Evolutionary conservation across 225 moss, liverwort and hornwort species (phyloP).

Genomic region (Straminergon stramineum): DNA sequence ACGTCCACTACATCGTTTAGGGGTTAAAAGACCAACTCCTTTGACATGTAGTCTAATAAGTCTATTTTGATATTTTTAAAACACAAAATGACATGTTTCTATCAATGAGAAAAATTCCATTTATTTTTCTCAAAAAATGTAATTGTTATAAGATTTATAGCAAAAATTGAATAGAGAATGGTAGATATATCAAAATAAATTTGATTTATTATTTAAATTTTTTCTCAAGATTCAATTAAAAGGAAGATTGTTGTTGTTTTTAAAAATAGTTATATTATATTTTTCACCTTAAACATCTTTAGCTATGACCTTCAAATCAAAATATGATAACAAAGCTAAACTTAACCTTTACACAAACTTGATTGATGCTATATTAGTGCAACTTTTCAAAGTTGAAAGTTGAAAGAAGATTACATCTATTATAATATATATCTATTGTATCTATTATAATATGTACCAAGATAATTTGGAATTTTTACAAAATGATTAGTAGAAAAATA

Average conservation of each 20-base stretch:
- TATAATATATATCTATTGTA: too few relatives aligned
- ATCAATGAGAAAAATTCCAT: neutral
- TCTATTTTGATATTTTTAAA: neutral
- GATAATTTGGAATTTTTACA: too few relatives aligned
- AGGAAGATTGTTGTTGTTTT: neutral
- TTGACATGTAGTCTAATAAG: neutral
- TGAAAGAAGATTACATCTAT: too few relatives aligned
- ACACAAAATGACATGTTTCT: neutral
- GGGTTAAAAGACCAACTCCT: neutral
- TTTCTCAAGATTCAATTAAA: neutral
- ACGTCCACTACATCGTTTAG: too few relatives aligned
- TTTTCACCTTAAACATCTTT: too few relatives aligned
- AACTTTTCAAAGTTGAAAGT: neutral
- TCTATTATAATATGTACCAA: too few relatives aligned
- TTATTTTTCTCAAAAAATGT: neutral
- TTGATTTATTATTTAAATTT: neutral
- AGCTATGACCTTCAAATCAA: neutral
- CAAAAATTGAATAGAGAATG: neutral
- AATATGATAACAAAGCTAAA: neutral
- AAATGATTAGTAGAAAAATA: too few relatives aligned
- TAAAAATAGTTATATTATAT: too few relatives aligned
- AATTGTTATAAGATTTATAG: neutral
- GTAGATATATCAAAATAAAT: neutral
- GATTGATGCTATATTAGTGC: neutral
- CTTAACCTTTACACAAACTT: too few relatives aligned